Evolutionary conservation across 768 basidiomycete genomes (phyloP).

Genomic region (Russula vinacea): DNA sequence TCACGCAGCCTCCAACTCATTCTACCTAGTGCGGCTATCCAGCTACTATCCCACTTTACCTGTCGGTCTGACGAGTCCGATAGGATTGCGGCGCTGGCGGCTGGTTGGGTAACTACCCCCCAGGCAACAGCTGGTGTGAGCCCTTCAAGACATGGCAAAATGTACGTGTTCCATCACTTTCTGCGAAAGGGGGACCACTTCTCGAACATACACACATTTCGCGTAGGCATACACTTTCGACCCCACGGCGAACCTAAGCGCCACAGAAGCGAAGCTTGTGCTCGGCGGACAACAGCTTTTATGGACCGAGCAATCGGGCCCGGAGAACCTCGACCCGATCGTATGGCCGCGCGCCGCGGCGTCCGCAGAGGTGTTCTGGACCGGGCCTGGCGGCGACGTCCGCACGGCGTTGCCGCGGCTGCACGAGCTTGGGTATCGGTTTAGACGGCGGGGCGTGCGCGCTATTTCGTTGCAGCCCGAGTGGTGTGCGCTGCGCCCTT

Average conservation of each 20-base stretch:
- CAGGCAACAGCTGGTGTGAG: constrained; percentile 67
- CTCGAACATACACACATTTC: too few relatives aligned
- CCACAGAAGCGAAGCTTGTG: constrained; percentile 50
- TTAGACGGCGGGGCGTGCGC: constrained; percentile 38
- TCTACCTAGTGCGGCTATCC: constrained; percentile 55
- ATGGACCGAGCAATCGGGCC: constrained; percentile 71
- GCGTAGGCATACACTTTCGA: constrained; percentile 64
- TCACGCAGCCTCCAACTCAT: constrained; percentile 70
- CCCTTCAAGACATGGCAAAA: constrained; percentile 81
- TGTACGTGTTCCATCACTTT: constrained; percentile 37
- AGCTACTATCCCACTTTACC: too few relatives aligned
- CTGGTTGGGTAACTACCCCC: constrained; percentile 54
- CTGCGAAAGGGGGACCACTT: too few relatives aligned
- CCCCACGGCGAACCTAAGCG: constrained; percentile 55
- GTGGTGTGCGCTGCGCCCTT: constrained; percentile 43
- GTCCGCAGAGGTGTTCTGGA: constrained; percentile 78
- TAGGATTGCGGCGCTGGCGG: constrained; percentile 69
- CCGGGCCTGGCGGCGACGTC: constrained; percentile 42
- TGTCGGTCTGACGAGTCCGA: background rate
- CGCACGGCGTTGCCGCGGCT: constrained; percentile 57
- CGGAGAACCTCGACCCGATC: constrained; percentile 64
- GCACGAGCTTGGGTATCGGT: constrained; percentile 44
- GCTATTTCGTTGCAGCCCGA: constrained; percentile 41
- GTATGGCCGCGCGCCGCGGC: constrained; percentile 72
- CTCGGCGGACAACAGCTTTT: constrained; percentile 70